Base-by-base conservation (phyloP, 1,284 basidiomycete genomes). In the Marasmius sp. region DNA sequence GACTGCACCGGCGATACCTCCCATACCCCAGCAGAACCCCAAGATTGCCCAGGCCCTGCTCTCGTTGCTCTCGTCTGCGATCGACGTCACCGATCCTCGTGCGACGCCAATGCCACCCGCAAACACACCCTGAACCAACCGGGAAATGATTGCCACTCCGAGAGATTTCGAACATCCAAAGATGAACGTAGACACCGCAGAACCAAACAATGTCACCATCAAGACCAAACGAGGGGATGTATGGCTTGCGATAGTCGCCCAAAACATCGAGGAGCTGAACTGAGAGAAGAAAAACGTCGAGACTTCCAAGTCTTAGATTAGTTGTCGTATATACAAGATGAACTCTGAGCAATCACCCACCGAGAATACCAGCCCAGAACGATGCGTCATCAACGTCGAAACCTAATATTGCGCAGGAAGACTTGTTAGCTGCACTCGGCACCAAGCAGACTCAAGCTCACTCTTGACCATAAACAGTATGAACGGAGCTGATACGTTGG, bases 1-100 rank as follows among this genome's bases (percentile, higher is more conserved):
- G 64, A 96, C 92, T 52, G 92, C 91, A 57, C 92, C 93, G 47
- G 91, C 85, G n/a, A 95, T 92, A 84, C 95, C 95, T 65, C 96
- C 95, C 71, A 98, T 88, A 63, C 95, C 96, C 96, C 96, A 98
- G 66, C 89, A 94, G 75, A 97, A 97, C 89, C 95, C 95, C 58
- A 98, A 83, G 66, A 96, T 92, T 51, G 94, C 94, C 72, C 97
- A 97, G 12, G 95, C 96, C 66, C 94, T 85, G 34, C 92, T 93
- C 75, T 97, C 95, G 73, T 98, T 98, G 61, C 88, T 93, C 39
- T 85, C 76, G 75, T 97, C 94, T 0, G 97, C 97, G 62, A 99
- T 84, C 64, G 91, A 89, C 20, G 93, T 81, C 50, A 98, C 89
- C 6, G 91, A 93, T n/a, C 95, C 94, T 68, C 95, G 85, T 37